Evolutionary conservation across 163 green algal species (phyloP).

Genomic region (Prototheca cutis): DNA sequence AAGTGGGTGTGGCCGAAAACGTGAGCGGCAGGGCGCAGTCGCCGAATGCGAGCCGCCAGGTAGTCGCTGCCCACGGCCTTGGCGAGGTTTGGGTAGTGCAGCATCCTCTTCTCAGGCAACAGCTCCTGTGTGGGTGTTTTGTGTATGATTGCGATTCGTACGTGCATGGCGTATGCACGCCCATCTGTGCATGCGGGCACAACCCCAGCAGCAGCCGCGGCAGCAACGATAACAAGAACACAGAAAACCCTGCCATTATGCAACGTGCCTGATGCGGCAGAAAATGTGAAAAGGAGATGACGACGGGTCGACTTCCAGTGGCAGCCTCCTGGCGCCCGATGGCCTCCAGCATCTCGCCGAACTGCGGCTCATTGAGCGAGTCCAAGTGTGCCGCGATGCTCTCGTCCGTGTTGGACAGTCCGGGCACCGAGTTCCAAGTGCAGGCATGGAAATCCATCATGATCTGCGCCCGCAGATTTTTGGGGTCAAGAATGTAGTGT

Average conservation of each 20-base stretch:
- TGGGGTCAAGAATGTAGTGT: too few relatives aligned
- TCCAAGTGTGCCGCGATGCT: constrained; percentile 42
- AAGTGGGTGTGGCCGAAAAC: constrained; percentile 57
- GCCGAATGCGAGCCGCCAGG: constrained; percentile 21
- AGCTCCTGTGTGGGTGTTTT: too few relatives aligned
- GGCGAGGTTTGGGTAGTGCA: constrained; percentile 44
- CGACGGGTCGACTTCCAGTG: constrained; percentile 3
- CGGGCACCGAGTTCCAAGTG: constrained; percentile 19
- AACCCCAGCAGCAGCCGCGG: too few relatives aligned
- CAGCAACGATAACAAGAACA: too few relatives aligned
- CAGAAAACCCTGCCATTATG: too few relatives aligned
- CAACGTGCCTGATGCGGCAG: constrained; percentile 40
- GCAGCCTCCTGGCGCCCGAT: constrained; percentile 2
- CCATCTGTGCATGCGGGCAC: too few relatives aligned
- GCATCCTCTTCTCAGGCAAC: constrained; percentile 46
- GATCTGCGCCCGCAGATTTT: too few relatives aligned
- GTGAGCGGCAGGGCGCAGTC: constrained; percentile 48
- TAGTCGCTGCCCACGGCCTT: constrained; percentile 40
- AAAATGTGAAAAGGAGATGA: constrained; percentile 51
- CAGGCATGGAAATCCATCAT: constrained; percentile 48
- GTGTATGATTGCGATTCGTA: too few relatives aligned
- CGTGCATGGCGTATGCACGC: too few relatives aligned
- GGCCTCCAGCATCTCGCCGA: constrained; percentile 8
- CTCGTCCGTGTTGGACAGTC: constrained; percentile 15
- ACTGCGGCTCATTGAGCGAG: constrained; percentile 34